These are phyloP conservation scores for Pyricularia sp. DNA, from an alignment of 2,329 filamentous ascomycete genomes.

Conservation along the genomic window DNA sequence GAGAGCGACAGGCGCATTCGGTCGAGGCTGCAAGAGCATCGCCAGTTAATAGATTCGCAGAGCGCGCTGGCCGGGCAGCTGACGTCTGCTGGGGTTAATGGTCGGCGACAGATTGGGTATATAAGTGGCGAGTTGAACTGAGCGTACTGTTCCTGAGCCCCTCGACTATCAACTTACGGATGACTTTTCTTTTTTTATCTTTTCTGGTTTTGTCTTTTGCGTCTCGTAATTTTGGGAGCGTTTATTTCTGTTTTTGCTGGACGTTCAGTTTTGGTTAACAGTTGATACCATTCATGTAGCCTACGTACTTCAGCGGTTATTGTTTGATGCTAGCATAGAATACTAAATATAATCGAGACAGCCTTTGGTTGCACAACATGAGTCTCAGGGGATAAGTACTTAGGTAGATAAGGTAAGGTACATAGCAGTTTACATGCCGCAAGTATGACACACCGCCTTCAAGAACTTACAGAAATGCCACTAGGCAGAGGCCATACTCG, in stretches of 20 bases:
- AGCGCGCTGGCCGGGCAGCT: slow-evolving; percentile 25
- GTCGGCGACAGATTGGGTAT: slow-evolving; percentile 44
- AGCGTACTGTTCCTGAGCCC: background rate
- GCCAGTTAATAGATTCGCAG: slow-evolving; percentile 38
- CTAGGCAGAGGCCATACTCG: background rate
- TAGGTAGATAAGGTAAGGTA: no score
- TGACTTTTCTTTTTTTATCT: background rate
- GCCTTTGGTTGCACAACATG: no score
- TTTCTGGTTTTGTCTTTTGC: background rate
- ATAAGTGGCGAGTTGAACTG: slow-evolving; percentile 41
- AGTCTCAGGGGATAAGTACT: no score
- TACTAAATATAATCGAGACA: no score
- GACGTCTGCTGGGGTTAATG: slow-evolving; percentile 20
- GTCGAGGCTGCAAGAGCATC: slow-evolving; percentile 38
- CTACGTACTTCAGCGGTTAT: background rate
- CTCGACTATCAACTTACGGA: background rate
- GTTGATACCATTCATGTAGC: background rate
- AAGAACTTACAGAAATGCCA: background rate
- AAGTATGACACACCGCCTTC: background rate
- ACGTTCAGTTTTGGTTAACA: background rate
- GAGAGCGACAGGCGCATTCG: slow-evolving; percentile 34
- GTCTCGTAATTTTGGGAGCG: background rate
- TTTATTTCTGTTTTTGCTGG: background rate
- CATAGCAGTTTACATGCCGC: no score
- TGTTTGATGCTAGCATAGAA: background rate